Evolutionary conservation across 345 rosid species (phyloP).

Genomic region (Eutrema japonicum): DNA sequence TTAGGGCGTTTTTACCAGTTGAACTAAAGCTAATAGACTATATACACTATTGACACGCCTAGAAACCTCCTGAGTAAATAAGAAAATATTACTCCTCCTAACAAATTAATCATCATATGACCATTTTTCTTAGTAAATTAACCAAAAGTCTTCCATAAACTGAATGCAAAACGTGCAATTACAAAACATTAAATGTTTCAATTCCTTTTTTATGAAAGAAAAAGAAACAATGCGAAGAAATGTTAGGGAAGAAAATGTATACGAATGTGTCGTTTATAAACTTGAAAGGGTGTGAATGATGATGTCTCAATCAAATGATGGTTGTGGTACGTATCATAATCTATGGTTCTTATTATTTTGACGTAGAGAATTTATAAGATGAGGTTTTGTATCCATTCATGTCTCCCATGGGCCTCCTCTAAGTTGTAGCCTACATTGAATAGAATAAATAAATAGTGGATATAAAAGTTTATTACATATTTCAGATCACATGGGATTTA

Average conservation of each 20-base stretch:
- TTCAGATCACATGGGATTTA: slow-evolving; percentile 22
- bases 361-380: slow-evolving; percentile 30
- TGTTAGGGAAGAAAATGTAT: neutral
- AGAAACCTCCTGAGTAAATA: neutral
- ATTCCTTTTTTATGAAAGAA: slow-evolving; percentile 1
- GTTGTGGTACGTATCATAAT: slow-evolving; percentile 29
- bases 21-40: neutral
- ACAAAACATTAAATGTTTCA: slow-evolving; percentile 1
- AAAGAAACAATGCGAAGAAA: neutral
- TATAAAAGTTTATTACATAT: neutral
- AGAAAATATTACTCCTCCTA: neutral
- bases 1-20: neutral
- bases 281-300: slow-evolving; percentile 2
- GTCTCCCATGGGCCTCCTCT: slow-evolving; percentile 38
- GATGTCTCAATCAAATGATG: slow-evolving; percentile 33
- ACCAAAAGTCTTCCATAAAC: neutral
- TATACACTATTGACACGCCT: neutral
- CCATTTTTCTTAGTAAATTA: neutral
- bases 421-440: slow-evolving; percentile 8
- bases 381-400: slow-evolving; percentile 35
- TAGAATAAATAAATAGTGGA: neutral
- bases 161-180: slow-evolving; percentile 2
- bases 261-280: slow-evolving; percentile 34
- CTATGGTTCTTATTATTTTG: slow-evolving; percentile 40
- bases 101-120: slow-evolving; percentile 5